These are phyloP conservation scores for Camelina sativa DNA, from an alignment of 345 rosid species.

Conservation along the genomic window DNA sequence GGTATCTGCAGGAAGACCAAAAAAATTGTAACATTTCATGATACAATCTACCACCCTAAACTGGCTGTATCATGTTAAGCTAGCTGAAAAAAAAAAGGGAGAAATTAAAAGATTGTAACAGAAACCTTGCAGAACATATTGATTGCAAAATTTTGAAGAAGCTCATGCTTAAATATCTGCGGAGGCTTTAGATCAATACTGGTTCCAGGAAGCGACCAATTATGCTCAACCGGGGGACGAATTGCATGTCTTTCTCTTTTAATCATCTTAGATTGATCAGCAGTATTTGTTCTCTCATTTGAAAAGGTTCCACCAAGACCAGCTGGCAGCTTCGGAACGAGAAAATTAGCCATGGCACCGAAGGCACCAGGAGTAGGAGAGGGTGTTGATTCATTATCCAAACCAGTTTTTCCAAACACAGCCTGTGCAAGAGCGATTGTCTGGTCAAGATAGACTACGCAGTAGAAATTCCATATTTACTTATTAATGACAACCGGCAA, in stretches of 20 bases:
- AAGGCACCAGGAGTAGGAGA: conserved; percentile 76
- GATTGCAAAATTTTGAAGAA: conserved; percentile 92
- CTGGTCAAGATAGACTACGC: conserved; percentile 33
- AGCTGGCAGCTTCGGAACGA: conserved; percentile 93
- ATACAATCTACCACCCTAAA: conserved; percentile 17
- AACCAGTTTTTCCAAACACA: conserved; percentile 73
- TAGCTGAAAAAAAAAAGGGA: not conserved
- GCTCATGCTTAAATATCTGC: conserved; percentile 97
- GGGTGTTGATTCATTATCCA: conserved; percentile 61
- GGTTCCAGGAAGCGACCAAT: conserved; percentile 92
- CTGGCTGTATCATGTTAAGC: conserved; percentile 12
- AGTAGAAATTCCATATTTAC: conserved; percentile 17
- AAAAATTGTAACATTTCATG: conserved; percentile 13
- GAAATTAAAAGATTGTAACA: conserved; percentile 25
- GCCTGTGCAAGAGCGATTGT: conserved; percentile 56
- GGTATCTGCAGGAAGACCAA: conserved; percentile 74
- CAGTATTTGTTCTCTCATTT: conserved; percentile 59
- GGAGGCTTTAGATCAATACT: conserved; percentile 69
- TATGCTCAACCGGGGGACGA: conserved; percentile 96
- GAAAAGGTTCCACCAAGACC: conserved; percentile 83
- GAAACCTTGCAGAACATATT: conserved; percentile 98
- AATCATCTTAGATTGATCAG: conserved; percentile 65
- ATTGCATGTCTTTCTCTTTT: conserved; percentile 82
- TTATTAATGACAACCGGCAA: not conserved
- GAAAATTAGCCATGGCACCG: conserved; percentile 98